phyloP scores from a whole-genome alignment of 768 basidiomycete genomes.

The Sistotremastrum niveocremeum region DNA sequence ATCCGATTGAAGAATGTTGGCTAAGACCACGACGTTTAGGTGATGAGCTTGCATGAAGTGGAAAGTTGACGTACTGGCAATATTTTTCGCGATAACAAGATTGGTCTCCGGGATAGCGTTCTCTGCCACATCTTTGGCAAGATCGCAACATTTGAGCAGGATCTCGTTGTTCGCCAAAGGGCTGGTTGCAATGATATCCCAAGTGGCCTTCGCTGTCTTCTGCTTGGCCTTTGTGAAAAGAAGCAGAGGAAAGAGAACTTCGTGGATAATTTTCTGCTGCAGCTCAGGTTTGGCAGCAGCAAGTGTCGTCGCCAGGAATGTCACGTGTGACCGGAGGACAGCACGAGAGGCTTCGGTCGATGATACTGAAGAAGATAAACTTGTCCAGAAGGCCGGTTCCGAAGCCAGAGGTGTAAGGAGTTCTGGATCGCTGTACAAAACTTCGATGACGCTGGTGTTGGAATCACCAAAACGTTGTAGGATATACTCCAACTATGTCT shows the following conservation, averaged over 20 bases:
- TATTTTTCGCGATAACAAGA: constrained; percentile 36
- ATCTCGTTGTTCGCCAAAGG: constrained; percentile 10
- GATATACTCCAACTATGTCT: constrained; percentile 16
- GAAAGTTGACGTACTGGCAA: constrained; percentile 41
- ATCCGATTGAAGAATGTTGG: constrained; percentile 47
- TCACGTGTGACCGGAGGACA: constrained; percentile 39
- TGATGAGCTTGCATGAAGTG: neutral
- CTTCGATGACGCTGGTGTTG: constrained; percentile 44
- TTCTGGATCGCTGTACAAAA: constrained; percentile 44
- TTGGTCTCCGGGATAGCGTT: constrained; percentile 42
- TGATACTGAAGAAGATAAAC: neutral
- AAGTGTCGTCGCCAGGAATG: constrained; percentile 42
- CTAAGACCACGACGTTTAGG: constrained; percentile 21
- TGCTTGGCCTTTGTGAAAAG: constrained; percentile 61
- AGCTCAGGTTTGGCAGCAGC: constrained; percentile 18
- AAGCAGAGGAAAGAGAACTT: constrained; percentile 58
- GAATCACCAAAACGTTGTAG: constrained; percentile 58
- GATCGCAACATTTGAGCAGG: constrained; percentile 15
- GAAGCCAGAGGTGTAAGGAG: constrained; percentile 25
- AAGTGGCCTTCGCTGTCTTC: constrained; percentile 50
- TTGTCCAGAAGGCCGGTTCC: constrained; percentile 10
- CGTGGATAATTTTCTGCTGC: constrained; percentile 28
- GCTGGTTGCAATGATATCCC: constrained; percentile 40
- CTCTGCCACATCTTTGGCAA: constrained; percentile 9
- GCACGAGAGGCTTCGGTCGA: constrained; percentile 33